Evolutionary conservation across 306 rosid genomes (phyloP).

Genomic region (Vachellia collinsii): DNA sequence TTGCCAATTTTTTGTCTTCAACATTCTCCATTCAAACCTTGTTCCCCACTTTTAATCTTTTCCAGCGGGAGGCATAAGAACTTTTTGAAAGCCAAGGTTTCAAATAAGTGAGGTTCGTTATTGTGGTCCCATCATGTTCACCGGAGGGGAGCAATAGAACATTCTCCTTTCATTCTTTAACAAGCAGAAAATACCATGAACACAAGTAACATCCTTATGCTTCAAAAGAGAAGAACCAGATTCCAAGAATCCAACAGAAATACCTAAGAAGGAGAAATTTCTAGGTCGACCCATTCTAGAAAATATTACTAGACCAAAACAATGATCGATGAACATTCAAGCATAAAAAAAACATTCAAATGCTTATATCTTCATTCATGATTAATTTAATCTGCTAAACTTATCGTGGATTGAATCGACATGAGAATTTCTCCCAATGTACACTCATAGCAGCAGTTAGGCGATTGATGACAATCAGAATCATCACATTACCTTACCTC

Average conservation of each 20-base stretch:
- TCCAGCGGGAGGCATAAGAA: too few species aligned
- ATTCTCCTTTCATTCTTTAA: neutral
- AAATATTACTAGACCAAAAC: neutral
- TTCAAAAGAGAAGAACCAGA: slow-evolving; percentile 31
- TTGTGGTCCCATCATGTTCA: too few species aligned
- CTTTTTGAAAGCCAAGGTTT: too few species aligned
- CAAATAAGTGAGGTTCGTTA: too few species aligned
- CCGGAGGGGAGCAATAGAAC: too few species aligned
- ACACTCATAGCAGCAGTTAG: neutral
- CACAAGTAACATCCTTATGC: slow-evolving; percentile 24
- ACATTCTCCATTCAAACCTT: too few species aligned
- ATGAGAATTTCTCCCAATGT: neutral
- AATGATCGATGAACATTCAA: neutral
- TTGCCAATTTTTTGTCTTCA: too few species aligned
- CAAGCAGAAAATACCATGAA: neutral
- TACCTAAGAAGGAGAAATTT: neutral
- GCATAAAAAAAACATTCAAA: neutral
- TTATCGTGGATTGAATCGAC: neutral
- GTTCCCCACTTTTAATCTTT: too few species aligned
- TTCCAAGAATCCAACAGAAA: neutral
- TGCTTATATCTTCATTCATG: neutral
- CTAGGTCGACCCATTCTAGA: neutral
- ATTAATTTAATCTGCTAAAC: neutral
- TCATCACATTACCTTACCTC: slow-evolving; percentile 49
- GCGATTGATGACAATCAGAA: neutral